A percentile compares a stretch with the other conserved stretches of the same genome.
Evolutionary conservation across 1,284 basidiomycete species (phyloP).

Genomic region (Cystodermella granulosa): DNA sequence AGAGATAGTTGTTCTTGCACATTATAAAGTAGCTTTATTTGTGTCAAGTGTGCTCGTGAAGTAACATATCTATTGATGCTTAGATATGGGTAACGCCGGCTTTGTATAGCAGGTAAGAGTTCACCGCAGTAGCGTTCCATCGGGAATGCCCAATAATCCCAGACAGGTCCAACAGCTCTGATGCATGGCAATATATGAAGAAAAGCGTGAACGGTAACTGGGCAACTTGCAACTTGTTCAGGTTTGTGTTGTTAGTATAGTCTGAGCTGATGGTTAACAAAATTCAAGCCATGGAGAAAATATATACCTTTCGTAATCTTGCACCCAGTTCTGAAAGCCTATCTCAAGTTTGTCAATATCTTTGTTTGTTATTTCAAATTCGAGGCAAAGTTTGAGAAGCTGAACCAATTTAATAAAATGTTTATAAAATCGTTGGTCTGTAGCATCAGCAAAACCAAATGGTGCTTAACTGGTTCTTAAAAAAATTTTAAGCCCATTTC

Average conservation of each 20-base stretch:
- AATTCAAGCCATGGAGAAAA: not conserved
- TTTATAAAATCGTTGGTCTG: too few species aligned
- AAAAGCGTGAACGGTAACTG: conserved; percentile 37
- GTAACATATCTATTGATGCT: conserved; percentile 26
- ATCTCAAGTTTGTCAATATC: conserved; percentile 30
- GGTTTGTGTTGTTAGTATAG: conserved; percentile 39
- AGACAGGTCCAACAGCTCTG: conserved; percentile 34
- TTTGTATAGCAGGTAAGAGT: conserved; percentile 23
- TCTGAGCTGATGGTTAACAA: too few species aligned
- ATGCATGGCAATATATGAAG: conserved; percentile 39
- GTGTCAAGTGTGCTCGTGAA: conserved; percentile 25
- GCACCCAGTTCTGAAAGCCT: conserved; percentile 40
- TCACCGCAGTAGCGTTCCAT: conserved; percentile 35
- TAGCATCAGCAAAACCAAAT: too few species aligned
- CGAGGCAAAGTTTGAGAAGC: conserved; percentile 37
- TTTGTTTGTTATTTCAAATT: conserved; percentile 32
- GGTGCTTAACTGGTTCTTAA: too few species aligned
- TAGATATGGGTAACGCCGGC: conserved; percentile 29
- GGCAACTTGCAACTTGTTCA: conserved; percentile 30
- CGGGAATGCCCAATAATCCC: conserved; percentile 44
- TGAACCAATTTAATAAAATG: conserved; percentile 42
- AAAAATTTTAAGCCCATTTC: too few species aligned
- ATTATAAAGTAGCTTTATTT: conserved; percentile 25
- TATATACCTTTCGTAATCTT: conserved; percentile 40
- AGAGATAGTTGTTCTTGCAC: conserved; percentile 16